phyloP scores from a whole-genome alignment of 2,329 filamentous ascomycete species.

The Nigrograna mackinnonii region DNA sequence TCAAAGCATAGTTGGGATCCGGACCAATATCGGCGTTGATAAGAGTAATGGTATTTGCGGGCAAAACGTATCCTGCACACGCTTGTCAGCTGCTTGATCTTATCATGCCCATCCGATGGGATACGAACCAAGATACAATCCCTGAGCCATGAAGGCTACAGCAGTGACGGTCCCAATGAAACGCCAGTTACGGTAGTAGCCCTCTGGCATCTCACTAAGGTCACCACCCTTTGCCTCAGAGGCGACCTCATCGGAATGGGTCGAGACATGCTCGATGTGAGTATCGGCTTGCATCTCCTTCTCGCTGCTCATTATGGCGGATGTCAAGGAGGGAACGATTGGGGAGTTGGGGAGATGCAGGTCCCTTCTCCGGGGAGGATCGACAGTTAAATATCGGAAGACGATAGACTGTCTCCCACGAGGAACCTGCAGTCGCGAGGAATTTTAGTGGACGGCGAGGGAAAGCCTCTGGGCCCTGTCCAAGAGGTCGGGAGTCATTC shows the following conservation, averaged over 20 bases:
- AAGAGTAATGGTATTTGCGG: constrained; percentile 15
- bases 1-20: constrained; percentile 17
- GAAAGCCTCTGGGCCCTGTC: background rate
- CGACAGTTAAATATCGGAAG: background rate
- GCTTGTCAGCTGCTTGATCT: background rate
- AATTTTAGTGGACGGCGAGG: background rate
- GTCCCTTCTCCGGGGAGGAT: background rate
- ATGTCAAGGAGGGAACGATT: background rate
- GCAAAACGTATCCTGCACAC: constrained; percentile 11
- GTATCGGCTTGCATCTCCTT: background rate
- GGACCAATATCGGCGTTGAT: constrained; percentile 18
- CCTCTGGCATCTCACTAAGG: constrained; percentile 14
- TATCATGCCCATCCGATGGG: background rate
- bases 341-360: background rate
- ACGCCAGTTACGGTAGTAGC: constrained; percentile 18
- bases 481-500: background rate
- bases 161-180: constrained; percentile 17
- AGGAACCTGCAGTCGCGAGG: background rate
- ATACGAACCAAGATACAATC: constrained; percentile 15
- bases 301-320: background rate
- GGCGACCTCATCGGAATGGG: constrained; percentile 4
- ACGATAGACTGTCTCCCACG: background rate
- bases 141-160: constrained; percentile 18
- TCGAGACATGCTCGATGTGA: background rate
- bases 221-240: constrained; percentile 12